These are phyloP conservation scores for Dictyostelium citrinum DNA, from an alignment of 78 protist species.

Conservation along the genomic window DNA sequence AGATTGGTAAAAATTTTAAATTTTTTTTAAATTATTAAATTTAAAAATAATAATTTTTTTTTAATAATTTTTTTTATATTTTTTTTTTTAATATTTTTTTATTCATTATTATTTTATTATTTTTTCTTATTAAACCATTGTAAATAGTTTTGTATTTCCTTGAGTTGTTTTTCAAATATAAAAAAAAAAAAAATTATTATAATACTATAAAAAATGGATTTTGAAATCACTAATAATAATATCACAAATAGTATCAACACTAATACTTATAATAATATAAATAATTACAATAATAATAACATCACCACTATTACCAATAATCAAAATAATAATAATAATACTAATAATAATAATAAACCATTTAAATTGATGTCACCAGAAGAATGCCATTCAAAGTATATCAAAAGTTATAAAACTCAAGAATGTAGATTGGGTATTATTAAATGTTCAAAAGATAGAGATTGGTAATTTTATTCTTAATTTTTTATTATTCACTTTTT, in stretches of 20 bases:
- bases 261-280: not conserved
- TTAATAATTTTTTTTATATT: too few species aligned
- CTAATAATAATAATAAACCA: not conserved
- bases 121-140: not conserved
- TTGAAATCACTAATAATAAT: not conserved
- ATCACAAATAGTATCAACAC: not conserved
- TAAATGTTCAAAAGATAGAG: constrained; percentile 58
- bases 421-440: constrained; percentile 12
- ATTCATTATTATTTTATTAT: not conserved
- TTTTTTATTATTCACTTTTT: not conserved
- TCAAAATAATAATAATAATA: not conserved
- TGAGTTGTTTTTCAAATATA: too few species aligned
- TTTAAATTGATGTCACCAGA: not conserved
- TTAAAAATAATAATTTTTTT: not conserved
- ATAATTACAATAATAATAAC: not conserved
- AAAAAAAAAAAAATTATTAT: too few species aligned
- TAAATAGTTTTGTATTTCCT: too few species aligned
- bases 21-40: not conserved
- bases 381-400: constrained; percentile 28
- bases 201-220: not conserved
- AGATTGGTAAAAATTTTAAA: not conserved
- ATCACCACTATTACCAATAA: not conserved
- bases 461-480: constrained; percentile 16
- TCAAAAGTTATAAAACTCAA: constrained; percentile 13
- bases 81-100: not conserved